Conservation (phyloP, 2,329 filamentous ascomycete genomes). For the Falciphora oryzae region DNA sequence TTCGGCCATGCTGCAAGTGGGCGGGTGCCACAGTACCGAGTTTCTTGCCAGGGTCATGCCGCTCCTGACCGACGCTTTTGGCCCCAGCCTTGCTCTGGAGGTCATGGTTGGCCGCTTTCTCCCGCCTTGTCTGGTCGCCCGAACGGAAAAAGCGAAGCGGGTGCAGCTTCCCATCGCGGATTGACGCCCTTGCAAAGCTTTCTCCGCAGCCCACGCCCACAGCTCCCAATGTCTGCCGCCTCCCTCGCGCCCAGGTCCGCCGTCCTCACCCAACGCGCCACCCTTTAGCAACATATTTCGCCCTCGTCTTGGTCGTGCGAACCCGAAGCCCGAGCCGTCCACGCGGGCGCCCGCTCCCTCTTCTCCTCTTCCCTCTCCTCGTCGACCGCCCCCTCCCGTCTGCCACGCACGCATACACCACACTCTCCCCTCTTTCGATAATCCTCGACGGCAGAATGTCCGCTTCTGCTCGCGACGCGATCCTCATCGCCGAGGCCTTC, state of each 20-base stretch:
- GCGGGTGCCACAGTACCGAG: conserved; percentile 2
- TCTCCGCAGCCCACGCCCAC: background rate
- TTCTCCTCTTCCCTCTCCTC: background rate
- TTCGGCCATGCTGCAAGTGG: background rate
- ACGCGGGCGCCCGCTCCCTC: background rate
- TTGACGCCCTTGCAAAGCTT: conserved; percentile 1
- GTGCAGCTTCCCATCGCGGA: background rate
- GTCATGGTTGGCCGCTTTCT: background rate
- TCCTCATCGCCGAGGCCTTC: conserved; percentile 17
- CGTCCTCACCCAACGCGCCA: background rate
- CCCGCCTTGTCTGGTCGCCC: conserved; percentile 1
- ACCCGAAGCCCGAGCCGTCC: background rate
- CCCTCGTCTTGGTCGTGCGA: background rate
- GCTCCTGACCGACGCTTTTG: background rate
- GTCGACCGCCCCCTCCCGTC: conserved; percentile 1
- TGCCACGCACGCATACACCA: background rate
- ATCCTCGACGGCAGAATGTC: background rate
- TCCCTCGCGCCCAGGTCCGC: background rate
- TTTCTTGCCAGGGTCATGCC: conserved; percentile 8
- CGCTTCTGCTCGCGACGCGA: conserved; percentile 15
- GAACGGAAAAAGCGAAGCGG: background rate
- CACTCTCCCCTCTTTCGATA: background rate
- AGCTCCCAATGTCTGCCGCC: background rate
- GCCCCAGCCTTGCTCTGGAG: conserved; percentile 4
- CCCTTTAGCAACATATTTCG: background rate